Evolutionary conservation across 2,329 filamentous ascomycete genomes (phyloP), one percentile per base, ranked within the genome.

Genomic region (Cercospora nicotianae): DNA sequence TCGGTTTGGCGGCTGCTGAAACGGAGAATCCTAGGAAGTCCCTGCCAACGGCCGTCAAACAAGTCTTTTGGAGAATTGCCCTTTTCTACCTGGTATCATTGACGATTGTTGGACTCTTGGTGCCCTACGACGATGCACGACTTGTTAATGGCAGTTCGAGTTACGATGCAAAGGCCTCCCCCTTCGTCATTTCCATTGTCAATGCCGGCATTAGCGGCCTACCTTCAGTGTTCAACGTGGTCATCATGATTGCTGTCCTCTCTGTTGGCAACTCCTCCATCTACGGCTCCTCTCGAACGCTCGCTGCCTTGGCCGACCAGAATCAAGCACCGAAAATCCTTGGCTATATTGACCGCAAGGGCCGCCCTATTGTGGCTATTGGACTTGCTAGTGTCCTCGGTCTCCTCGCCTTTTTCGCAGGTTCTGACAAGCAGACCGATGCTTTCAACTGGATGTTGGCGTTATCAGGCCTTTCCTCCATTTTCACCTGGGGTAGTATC

Each of bases 401-500:
- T 33, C 83, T 95, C 36, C 84, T 97, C 7, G 87, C 90, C 51
- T 97, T 91, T 82, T 86, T 96, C 62, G 91, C 90, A 69, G 89
- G 90, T 64, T 84, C 89, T 0, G 78, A 81, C 3, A 79, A 87
- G 70, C 85, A 91, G 74, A 82, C 82, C 16, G 80, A 84, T 31
- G 88, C 92, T 5, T 91, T 97, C 71, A 85, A 87, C 75, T 97
- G 94, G 93, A 87, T 97, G 79, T 84, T 91, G 51, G 87, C 91
- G 67, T 84, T 93, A 59, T 91, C 90, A 1, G 91, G 89, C 59
- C 84, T 93, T 26, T 90, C 89, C 9, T 89, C 87, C 57, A 86
- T 93, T 77, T 91, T 94, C 81, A 93, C 90, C 5, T 94, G 91
- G 91, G 87, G 85, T 65, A 91, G 91, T 72, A 94, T 97, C 78